These are phyloP conservation scores for Hyaloscypha hepaticicola DNA, from an alignment of 495 filamentous ascomycete genomes.

Conservation along the genomic window DNA sequence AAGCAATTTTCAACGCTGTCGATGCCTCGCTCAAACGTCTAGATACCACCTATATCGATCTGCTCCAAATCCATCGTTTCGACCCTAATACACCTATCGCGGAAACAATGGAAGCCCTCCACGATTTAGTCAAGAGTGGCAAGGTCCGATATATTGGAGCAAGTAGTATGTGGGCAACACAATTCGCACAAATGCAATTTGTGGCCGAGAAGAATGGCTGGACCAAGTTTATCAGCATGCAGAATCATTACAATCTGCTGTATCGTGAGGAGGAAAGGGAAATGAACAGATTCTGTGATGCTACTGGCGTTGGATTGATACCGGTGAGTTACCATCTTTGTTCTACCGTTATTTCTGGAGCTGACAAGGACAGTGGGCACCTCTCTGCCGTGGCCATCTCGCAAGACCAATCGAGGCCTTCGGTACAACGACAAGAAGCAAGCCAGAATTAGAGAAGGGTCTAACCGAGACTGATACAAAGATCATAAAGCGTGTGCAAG, in stretches of 20 bases:
- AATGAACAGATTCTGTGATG: conserved; percentile 71
- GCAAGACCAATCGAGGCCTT: conserved; percentile 36
- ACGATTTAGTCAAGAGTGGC: conserved; percentile 65
- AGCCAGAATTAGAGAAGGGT: conserved; percentile 10
- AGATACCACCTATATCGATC: conserved; percentile 66
- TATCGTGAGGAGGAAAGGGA: conserved; percentile 79
- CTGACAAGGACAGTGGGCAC: conserved; percentile 31
- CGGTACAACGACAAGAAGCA: conserved; percentile 16
- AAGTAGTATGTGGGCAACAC: conserved; percentile 64
- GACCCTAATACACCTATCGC: conserved; percentile 57
- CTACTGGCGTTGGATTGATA: conserved; percentile 59
- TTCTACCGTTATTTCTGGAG: neutral
- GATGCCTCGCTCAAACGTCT: conserved; percentile 65
- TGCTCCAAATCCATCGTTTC: conserved; percentile 73
- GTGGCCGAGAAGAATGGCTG: conserved; percentile 61
- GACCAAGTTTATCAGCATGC: conserved; percentile 77
- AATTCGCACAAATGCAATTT: conserved; percentile 66
- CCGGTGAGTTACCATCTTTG: conserved; percentile 12
- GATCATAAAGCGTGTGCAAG: conserved; percentile 58
- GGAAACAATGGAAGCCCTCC: conserved; percentile 73
- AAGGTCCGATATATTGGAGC: conserved; percentile 75
- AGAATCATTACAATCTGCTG: conserved; percentile 70
- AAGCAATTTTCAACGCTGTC: conserved; percentile 69
- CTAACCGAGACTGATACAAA: conserved; percentile 26
- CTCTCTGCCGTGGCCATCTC: conserved; percentile 56